phyloP scores from a whole-genome alignment of 1,284 basidiomycete species.

The Papiliotrema terrestris region DNA sequence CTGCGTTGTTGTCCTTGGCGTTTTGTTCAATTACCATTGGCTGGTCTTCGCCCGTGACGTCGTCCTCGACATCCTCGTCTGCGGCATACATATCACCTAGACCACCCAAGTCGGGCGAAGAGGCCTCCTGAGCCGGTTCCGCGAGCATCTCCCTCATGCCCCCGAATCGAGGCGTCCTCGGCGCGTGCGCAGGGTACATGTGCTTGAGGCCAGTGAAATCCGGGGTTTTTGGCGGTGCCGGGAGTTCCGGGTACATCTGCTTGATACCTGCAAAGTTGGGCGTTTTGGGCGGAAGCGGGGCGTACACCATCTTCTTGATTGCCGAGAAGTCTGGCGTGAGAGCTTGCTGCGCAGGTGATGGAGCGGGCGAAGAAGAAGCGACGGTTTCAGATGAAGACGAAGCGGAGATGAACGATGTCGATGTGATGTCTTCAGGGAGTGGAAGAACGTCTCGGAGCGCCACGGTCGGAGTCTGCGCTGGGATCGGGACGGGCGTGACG shows the following conservation, averaged over 20 bases:
- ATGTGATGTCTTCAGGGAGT: not conserved
- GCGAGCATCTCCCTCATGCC: slow-evolving; percentile 30
- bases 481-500: too few relatives aligned
- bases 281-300: slow-evolving; percentile 18
- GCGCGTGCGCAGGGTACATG: slow-evolving; percentile 12
- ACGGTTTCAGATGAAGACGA: slow-evolving; percentile 6
- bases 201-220: slow-evolving; percentile 21
- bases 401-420: not conserved
- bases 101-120: slow-evolving; percentile 21
- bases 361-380: slow-evolving; percentile 7
- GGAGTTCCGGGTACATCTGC: slow-evolving; percentile 24
- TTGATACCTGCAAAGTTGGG: slow-evolving; percentile 25
- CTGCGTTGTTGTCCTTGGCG: slow-evolving; percentile 4
- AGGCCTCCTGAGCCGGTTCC: not conserved
- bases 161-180: slow-evolving; percentile 20
- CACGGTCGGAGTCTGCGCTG: not conserved
- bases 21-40: not conserved
- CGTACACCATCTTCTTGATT: slow-evolving; percentile 24
- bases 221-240: slow-evolving; percentile 7
- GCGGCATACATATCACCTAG: slow-evolving; percentile 23
- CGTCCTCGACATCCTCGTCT: slow-evolving; percentile 5
- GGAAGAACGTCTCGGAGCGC: not conserved
- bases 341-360: not conserved
- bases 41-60: slow-evolving; percentile 1
- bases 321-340: slow-evolving; percentile 18